Evolutionary conservation across 1,284 basidiomycete genomes (phyloP), one percentile per base, ranked within the genome.

Genomic region (Pascua guehoae): DNA sequence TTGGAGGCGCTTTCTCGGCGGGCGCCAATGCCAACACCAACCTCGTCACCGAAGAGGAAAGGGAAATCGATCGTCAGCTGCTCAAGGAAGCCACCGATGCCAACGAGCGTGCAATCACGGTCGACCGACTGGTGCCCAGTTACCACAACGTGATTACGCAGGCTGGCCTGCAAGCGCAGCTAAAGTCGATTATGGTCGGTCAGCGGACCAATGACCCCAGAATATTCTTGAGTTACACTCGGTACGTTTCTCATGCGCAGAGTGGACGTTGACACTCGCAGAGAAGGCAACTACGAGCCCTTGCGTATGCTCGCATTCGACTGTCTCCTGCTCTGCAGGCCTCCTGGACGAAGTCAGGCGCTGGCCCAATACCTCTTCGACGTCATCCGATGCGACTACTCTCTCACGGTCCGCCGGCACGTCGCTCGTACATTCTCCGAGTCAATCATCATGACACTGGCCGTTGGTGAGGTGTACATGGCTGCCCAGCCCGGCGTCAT

Each of bases 61-160:
- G 58, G 36, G 63, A 64, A 46, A 41, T 51, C 8, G 69, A 71
- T 49, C 53, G 61, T 15, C 53, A 82, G 49, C 79, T 91, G 32
- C 74, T 91, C 54, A 84, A 86, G 61, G 84, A 87, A 61, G 88
- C 88, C 0, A 73, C 86, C 24, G 82, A 85, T 15, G 90, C 91
- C 70, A 85, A 98, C 42, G 91, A 95, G 70, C 83, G 95, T 40
- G 93, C 94, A 73, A 87, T 92, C 60, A 91, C 87, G 63, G 91
- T 98, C 84, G 96, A 99, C 74, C 83, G 92, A 56, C 81, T 98
- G 15, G 94, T 98, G 54, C 91, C 96, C 4, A 96, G 94, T 5
- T 88, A 86, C 59, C 92, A 97, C 70, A 98, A 98, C 69, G 85
- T 93, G 24, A 87, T 98, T 42, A 94, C 94, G 0, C 83, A 92